A percentile compares a stretch with the other conserved stretches of the same genome.
Conservation (phyloP, 73 alveolate species). For the Stentor coeruleus region DNA sequence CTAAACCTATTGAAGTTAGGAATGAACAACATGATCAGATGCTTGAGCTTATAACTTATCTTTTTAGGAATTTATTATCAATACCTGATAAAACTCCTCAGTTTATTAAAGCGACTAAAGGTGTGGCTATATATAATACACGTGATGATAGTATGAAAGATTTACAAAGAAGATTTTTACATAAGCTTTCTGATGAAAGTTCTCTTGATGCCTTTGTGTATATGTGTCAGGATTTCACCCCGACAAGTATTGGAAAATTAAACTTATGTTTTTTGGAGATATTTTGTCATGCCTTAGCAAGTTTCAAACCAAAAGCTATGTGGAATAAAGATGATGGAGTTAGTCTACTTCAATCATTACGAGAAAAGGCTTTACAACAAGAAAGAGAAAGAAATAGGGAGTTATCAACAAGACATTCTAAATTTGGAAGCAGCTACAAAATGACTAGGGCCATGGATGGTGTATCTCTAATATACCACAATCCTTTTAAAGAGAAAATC, state of each 20-base stretch:
- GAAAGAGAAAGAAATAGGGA: slow-evolving; percentile 26
- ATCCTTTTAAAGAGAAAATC: slow-evolving; percentile 27
- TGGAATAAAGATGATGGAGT: slow-evolving; percentile 29
- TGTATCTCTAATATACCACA: not conserved
- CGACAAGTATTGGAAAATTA: slow-evolving; percentile 48
- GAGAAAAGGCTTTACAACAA: slow-evolving; percentile 21
- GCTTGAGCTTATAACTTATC: slow-evolving; percentile 62
- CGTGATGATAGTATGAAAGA: slow-evolving; percentile 31
- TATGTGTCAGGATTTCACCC: slow-evolving; percentile 61
- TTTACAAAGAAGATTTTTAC: slow-evolving; percentile 39
- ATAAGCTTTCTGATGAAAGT: slow-evolving; percentile 35
- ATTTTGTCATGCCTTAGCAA: slow-evolving; percentile 53
- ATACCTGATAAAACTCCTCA: slow-evolving; percentile 52
- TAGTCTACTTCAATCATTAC: slow-evolving; percentile 9
- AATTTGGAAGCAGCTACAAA: slow-evolving; percentile 31
- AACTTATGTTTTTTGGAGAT: slow-evolving; percentile 56
- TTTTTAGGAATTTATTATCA: slow-evolving; percentile 53
- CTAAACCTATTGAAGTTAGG: slow-evolving; percentile 37
- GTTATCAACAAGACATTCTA: slow-evolving; percentile 28
- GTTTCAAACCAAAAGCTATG: slow-evolving; percentile 56
- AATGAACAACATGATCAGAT: slow-evolving; percentile 60
- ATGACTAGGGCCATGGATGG: slow-evolving; percentile 28
- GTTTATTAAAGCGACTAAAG: slow-evolving; percentile 26
- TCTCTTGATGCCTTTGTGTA: slow-evolving; percentile 64
- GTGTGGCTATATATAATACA: slow-evolving; percentile 26